A percentile compares a stretch with the other conserved stretches of the same genome.
Conservation (phyloP, 2,329 filamentous ascomycete species). For the Diaporthe batatas region DNA sequence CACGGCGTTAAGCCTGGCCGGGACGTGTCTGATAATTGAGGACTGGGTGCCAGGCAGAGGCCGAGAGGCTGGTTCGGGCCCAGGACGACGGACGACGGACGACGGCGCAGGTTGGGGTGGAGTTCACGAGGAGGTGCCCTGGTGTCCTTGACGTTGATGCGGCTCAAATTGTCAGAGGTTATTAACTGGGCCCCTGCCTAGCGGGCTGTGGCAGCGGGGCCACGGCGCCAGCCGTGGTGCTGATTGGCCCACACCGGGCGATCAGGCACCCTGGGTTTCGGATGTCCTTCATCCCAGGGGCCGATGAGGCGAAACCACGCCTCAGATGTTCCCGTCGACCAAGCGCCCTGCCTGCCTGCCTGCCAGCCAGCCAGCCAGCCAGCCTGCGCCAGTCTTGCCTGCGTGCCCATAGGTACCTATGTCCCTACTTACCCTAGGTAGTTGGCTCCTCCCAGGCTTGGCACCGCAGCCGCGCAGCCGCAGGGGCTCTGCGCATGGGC, state of each 20-base stretch:
- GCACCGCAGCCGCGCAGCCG: slow-evolving; percentile 16
- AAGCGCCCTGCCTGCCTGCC: slow-evolving; percentile 6
- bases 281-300: slow-evolving; percentile 46
- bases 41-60: neutral
- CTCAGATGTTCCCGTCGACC: slow-evolving; percentile 28
- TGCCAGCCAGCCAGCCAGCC: too few relatives aligned
- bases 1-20: slow-evolving; percentile 2
- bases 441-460: slow-evolving; percentile 15
- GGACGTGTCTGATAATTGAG: slow-evolving; percentile 23
- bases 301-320: slow-evolving; percentile 55
- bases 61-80: neutral
- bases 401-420: too few relatives aligned
- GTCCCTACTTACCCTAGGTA: too few relatives aligned
- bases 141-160: slow-evolving; percentile 45
- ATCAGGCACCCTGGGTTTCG: slow-evolving; percentile 56
- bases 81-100: slow-evolving; percentile 3
- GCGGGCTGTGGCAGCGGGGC: slow-evolving; percentile 46
- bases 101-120: slow-evolving; percentile 26
- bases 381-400: too few relatives aligned
- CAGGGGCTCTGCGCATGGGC: slow-evolving; percentile 16
- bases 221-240: neutral
- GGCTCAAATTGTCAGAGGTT: slow-evolving; percentile 48
- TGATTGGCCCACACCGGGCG: slow-evolving; percentile 41
- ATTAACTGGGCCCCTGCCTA: slow-evolving; percentile 43
- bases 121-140: slow-evolving; percentile 3